Conservation (phyloP, 2,329 filamentous ascomycete species). For the Lachnellula occidentalis region DNA sequence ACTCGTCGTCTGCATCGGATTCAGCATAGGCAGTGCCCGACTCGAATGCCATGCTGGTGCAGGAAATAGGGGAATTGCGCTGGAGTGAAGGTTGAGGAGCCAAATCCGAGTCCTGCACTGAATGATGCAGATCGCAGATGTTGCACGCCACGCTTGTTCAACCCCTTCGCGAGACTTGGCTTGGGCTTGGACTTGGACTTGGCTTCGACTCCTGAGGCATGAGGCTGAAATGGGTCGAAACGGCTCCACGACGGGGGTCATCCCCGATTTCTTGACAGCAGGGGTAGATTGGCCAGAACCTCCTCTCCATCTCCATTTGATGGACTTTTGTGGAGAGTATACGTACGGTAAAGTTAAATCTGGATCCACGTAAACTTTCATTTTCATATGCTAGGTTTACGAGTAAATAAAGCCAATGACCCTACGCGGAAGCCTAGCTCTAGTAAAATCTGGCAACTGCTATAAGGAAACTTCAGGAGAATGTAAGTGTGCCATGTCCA, state of each 20-base stretch:
- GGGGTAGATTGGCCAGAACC: no score
- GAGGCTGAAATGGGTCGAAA: no score
- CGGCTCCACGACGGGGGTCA: no score
- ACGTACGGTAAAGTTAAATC: background rate
- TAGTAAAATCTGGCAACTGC: background rate
- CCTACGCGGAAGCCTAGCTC: background rate
- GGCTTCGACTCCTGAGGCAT: no score
- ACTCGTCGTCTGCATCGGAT: constrained; percentile 78
- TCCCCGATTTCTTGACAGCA: no score
- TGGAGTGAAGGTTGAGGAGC: background rate
- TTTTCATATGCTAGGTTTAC: background rate
- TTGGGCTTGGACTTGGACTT: no score
- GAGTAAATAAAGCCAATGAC: constrained; percentile 1
- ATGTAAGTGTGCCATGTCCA: background rate
- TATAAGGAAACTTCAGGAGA: background rate
- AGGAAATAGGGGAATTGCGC: background rate
- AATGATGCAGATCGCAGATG: background rate
- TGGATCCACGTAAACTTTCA: background rate
- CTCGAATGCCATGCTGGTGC: constrained; percentile 47
- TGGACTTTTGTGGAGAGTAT: no score
- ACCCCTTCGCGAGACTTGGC: no score
- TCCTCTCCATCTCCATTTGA: no score
- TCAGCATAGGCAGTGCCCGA: constrained; percentile 68
- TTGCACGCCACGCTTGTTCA: background rate
- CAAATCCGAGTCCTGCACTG: background rate